Base-by-base conservation (phyloP, 306 rosid genomes). In the Fagus crenata region DNA sequence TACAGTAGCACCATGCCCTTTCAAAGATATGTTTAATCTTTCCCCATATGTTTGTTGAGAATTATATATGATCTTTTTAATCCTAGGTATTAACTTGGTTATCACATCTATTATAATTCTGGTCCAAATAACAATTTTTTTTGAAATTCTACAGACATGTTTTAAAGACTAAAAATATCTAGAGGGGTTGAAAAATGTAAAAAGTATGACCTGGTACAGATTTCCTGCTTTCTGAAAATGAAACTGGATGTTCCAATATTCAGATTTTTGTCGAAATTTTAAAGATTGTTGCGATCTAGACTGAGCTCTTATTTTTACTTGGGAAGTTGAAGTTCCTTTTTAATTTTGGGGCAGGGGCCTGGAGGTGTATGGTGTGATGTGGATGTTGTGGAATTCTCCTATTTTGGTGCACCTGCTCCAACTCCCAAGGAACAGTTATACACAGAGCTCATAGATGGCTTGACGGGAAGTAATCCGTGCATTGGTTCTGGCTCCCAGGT, bases 331-430 rank as follows among this genome's bases (percentile, higher is more conserved):
- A 55, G 63, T 79, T 74, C 67, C 65, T 78, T 78, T 51, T 73
- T 73, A 77, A 79, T 85, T 77, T 70, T 69, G 75, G 79, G 86
- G 71, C 84, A 96, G 99, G 99, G 99, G 67, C 99, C 99, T 31
- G 99, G 99, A 81, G 99, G 99, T 71, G 97, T 96, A 67, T 96
- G 99, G 99, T 96, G 99, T 83, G 98, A 96, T 72, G 98, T 96
- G 76, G 99, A 96, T 85, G 98, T 96, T 78, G 97, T 96, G 77
- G 99, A 96, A 82, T 96, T 96, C 90, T 89, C 98, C 40, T 96
- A 96, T 83, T 91, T 77, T 79, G 99, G 98, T 49, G 95, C 97
- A 68, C 99, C 99, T 39, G 99, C 93, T 18, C 86, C 87, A 79
- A 88, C 97, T 51, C 98, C 97, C 49, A 96, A 92, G 83, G 99